A percentile compares a stretch with the other conserved stretches of the same genome.
phyloP scores from a whole-genome alignment of 805 yeast genomes.

The Zygosaccharomyces bisporus region DNA sequence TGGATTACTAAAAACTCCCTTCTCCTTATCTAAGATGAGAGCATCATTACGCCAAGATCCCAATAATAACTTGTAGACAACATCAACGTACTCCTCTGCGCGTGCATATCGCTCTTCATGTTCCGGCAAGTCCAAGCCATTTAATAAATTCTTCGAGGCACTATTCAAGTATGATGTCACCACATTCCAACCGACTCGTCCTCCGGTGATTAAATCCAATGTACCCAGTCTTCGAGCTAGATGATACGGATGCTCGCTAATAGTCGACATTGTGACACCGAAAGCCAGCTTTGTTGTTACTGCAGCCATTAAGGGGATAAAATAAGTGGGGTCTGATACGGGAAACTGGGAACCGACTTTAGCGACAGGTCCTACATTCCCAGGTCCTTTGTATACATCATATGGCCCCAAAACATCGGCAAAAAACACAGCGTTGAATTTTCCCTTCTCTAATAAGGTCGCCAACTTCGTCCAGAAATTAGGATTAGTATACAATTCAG shows the following conservation, averaged over 20 bases:
- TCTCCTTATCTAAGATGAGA: conserved; percentile 26
- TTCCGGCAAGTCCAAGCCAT: conserved; percentile 37
- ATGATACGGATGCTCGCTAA: conserved; percentile 43
- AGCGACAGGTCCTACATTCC: conserved; percentile 38
- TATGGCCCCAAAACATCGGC: conserved; percentile 42
- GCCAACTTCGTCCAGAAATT: conserved; percentile 41
- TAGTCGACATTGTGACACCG: conserved; percentile 43
- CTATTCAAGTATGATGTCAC: conserved; percentile 43
- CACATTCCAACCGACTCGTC: conserved; percentile 47
- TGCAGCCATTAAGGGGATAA: conserved; percentile 42
- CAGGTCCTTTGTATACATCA: conserved; percentile 43
- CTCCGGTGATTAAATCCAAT: conserved; percentile 42
- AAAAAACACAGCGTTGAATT: conserved; percentile 39
- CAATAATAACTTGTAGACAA: conserved; percentile 39
- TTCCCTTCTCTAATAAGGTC: conserved; percentile 36
- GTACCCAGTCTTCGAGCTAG: conserved; percentile 44
- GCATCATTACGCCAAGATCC: conserved; percentile 46
- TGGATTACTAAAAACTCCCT: conserved; percentile 40
- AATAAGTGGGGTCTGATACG: conserved; percentile 40
- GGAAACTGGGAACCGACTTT: conserved; percentile 37
- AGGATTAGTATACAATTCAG: conserved; percentile 25
- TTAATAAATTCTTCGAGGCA: conserved; percentile 41
- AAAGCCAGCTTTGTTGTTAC: conserved; percentile 41
- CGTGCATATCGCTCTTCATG: conserved; percentile 42
- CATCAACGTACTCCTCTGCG: conserved; percentile 42